Conservation (phyloP, 345 rosid species). For the Laguncularia racemosa region DNA sequence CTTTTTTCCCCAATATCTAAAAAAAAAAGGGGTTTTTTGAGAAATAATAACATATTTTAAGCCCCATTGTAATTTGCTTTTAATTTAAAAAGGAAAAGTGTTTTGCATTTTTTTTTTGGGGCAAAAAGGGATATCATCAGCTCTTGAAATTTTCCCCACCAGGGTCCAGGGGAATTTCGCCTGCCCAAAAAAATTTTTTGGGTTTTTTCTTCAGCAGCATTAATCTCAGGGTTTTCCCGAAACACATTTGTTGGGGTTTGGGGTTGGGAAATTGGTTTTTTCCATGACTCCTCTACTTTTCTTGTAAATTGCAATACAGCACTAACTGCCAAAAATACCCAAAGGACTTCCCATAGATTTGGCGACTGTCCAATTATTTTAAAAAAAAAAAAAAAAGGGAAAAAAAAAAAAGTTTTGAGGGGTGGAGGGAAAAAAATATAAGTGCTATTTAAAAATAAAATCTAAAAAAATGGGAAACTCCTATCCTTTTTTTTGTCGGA, state of each 20-base stretch:
- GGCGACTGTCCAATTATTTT: constrained; percentile 45
- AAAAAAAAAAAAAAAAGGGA: not conserved
- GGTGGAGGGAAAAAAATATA: too few relatives aligned
- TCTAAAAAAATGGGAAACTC: too few relatives aligned
- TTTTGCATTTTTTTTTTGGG: too few relatives aligned
- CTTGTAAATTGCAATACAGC: constrained; percentile 54
- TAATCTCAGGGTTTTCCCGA: constrained; percentile 27
- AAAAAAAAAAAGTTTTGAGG: not conserved
- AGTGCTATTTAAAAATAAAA: too few relatives aligned
- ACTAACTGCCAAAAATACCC: constrained; percentile 62
- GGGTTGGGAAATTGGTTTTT: constrained; percentile 15
- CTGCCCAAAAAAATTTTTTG: constrained; percentile 28
- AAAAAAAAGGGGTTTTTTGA: too few relatives aligned
- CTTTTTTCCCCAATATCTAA: too few relatives aligned
- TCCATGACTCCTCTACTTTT: constrained; percentile 35
- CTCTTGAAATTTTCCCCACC: too few relatives aligned
- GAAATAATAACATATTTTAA: too few relatives aligned
- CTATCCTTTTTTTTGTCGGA: too few relatives aligned
- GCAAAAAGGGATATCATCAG: too few relatives aligned
- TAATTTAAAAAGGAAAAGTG: too few relatives aligned
- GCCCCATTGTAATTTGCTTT: too few relatives aligned
- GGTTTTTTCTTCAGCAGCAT: constrained; percentile 13
- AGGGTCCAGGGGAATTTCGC: not conserved
- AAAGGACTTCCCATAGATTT: constrained; percentile 59
- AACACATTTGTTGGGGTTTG: constrained; percentile 26